A percentile compares a stretch with the other conserved stretches of the same genome.
These are phyloP conservation scores for Aspergillus sp. DNA, from an alignment of 2,329 filamentous ascomycete species.

Conservation along the genomic window DNA sequence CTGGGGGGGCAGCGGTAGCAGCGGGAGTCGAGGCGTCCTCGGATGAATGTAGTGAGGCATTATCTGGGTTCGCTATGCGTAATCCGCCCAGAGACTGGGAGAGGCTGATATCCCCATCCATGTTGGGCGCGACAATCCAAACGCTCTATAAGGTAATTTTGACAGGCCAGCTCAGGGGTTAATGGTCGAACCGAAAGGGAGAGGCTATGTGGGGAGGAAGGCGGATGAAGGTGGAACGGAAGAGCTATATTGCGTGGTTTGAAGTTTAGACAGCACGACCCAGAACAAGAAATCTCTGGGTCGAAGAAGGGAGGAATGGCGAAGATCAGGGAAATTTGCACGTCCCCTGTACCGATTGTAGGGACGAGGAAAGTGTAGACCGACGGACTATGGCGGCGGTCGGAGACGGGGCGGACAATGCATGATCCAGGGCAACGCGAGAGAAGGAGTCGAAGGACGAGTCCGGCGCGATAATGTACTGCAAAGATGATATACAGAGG, in stretches of 20 bases:
- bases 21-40: conserved; percentile 32
- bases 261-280: conserved; percentile 13
- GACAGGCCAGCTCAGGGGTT: conserved; percentile 9
- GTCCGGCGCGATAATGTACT: neutral
- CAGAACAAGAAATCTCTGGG: conserved; percentile 3
- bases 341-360: conserved; percentile 2
- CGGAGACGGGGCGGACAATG: conserved; percentile 30
- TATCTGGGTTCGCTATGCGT: conserved; percentile 94
- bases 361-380: conserved; percentile 13
- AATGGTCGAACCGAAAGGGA: conserved; percentile 6
- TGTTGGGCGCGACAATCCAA: conserved; percentile 46
- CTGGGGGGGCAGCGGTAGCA: conserved; percentile 24
- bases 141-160: conserved; percentile 5
- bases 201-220: conserved; percentile 12
- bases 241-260: conserved; percentile 12
- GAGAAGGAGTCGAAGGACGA: conserved; percentile 8
- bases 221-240: conserved; percentile 11
- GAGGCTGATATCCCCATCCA: conserved; percentile 91
- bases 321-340: neutral
- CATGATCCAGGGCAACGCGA: conserved; percentile 26
- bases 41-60: conserved; percentile 52
- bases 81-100: conserved; percentile 90
- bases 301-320: conserved; percentile 4
- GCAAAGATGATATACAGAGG: conserved; percentile 2
- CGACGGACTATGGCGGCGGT: conserved; percentile 34